Evolutionary conservation across 2,329 filamentous ascomycete species (phyloP), one percentile per base, ranked within the genome.

Genomic region (Colletotrichum ledebouriae): DNA sequence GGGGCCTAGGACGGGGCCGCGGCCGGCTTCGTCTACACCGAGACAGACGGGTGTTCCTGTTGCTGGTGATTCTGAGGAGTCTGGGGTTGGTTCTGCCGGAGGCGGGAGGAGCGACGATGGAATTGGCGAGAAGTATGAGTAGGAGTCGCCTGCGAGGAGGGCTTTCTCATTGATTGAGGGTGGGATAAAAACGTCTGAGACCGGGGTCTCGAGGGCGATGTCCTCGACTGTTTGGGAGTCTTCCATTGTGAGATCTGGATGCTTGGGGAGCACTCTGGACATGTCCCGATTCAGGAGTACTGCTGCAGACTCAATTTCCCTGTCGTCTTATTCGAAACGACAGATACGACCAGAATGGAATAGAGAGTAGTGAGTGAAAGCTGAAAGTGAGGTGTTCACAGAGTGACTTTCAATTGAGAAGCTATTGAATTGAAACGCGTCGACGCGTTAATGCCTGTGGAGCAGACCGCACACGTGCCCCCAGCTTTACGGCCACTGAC

Each of bases 21-120:
- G 89, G 52, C 95, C 95, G 73, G 95, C 95, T 84, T 98, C 95
- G 78, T 98, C 95, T 58, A 98, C 91, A 70, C 95, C 95, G 22
- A 98, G 86, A 79, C 93, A 96, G 75, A 89, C 86, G 64, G 84
- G 50, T 76, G 74, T 66, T 33, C 67, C 67, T 33, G 62, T 39
- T 33, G 64, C 50, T 25, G 60, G 53, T 12, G 76, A 71, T 7
- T 78, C 77, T 13, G 80, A 73, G 17, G 76, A 70, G 17, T 71
- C 59, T 22, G 70, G 47, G 42, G 72, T 46, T 39, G 72, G 44
- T 7, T 58, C 22, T 61, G 68, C 46, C 59, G 75, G 72, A 20
- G 81, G 72, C 1, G 84, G 78, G 22, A 85, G 85, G 59, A 94
- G 87, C n/a, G 81, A 77, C 0, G 86, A 76, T 1, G 92, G 93